phyloP scores from a whole-genome alignment of 768 basidiomycete genomes.

The Tylopilus rubrobrunneus region DNA sequence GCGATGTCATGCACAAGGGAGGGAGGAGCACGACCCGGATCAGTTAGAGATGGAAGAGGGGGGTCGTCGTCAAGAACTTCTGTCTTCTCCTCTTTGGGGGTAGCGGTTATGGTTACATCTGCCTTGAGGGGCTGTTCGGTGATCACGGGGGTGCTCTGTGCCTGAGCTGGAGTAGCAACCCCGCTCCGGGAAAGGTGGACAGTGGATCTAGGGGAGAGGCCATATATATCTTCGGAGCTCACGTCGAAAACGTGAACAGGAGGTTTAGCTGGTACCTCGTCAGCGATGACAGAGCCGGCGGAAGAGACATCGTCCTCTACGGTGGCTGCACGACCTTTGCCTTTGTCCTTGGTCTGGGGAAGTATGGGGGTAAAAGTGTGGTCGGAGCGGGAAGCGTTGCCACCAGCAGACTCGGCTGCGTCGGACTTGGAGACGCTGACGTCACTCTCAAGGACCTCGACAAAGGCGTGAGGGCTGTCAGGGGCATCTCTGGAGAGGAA shows the following conservation, averaged over 20 bases:
- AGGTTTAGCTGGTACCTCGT: constrained; percentile 48
- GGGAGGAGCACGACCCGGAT: constrained; percentile 27
- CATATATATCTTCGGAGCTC: constrained; percentile 27
- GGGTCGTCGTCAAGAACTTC: constrained; percentile 38
- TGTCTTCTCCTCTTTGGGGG: constrained; percentile 8
- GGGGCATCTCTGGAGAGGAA: constrained; percentile 32
- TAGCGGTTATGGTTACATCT: background rate
- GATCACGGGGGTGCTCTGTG: constrained; percentile 40
- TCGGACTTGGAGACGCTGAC: constrained; percentile 31
- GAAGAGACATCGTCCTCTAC: constrained; percentile 36
- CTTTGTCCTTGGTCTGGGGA: constrained; percentile 48
- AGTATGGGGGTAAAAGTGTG: constrained; percentile 13
- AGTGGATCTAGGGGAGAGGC: constrained; percentile 13
- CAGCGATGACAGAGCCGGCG: constrained; percentile 37
- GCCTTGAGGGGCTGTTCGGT: constrained; percentile 20
- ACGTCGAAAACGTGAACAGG: constrained; percentile 59
- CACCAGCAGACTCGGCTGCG: constrained; percentile 30
- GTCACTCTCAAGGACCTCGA: constrained; percentile 52
- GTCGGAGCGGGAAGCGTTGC: constrained; percentile 29
- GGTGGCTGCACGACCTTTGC: constrained; percentile 28
- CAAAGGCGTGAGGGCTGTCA: constrained; percentile 58
- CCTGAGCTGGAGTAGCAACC: constrained; percentile 30
- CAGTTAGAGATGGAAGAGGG: constrained; percentile 45
- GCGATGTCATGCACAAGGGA: constrained; percentile 66
- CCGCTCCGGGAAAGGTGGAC: constrained; percentile 18